Base-by-base conservation (phyloP, 768 basidiomycete species). In the Rhizopogon vinicolor region DNA sequence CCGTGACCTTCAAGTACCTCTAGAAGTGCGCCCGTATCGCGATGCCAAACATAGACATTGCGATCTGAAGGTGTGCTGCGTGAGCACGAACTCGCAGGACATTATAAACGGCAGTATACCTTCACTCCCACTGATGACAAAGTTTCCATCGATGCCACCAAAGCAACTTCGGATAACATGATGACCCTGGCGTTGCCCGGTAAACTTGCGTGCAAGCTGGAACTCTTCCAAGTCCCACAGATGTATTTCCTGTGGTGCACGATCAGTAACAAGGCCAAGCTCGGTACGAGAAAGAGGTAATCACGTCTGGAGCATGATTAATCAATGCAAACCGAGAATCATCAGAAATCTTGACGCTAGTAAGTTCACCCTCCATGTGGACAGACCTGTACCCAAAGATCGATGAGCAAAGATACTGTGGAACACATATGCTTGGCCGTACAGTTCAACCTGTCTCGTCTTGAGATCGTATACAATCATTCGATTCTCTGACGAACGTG, bases 31-130 rank as follows among this genome's bases (percentile, higher is more conserved):
- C 88, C 89, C 9, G 88, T 87, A 62, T 92, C 88, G 44, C 89
- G 84, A 68, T 98, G 91, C 95, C 96, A 99, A 37, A 98, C 83
- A 73, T 98, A 97, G 44, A 98, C 87, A 59, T 89, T 89, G 43
- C 87, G 84, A 72, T 99, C 97, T 98, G 67, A 51, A 56, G 39
- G 22, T 41, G 59, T 58, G 58, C 62, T 44, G 8, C 43, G 51
- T 58, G 52, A 54, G 57, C 28, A 39, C 44, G 42, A 35, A 51
- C 13, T 46, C 25, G 44, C 33, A 13, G 41, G n/a, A 40, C 40
- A 40, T 43, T 14, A 53, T 50, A 10, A 41, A 29, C 3, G 51
- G 35, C 8, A 12, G 37, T 81, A 51, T 60, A 92, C 96, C 96
- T 85, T 98, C 96, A 65, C 93, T 96, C 19, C 96, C 97, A 64